Evolutionary conservation across 495 filamentous ascomycete species (phyloP), one percentile per base, ranked within the genome.

Genomic region (Aspergillus wentii): DNA sequence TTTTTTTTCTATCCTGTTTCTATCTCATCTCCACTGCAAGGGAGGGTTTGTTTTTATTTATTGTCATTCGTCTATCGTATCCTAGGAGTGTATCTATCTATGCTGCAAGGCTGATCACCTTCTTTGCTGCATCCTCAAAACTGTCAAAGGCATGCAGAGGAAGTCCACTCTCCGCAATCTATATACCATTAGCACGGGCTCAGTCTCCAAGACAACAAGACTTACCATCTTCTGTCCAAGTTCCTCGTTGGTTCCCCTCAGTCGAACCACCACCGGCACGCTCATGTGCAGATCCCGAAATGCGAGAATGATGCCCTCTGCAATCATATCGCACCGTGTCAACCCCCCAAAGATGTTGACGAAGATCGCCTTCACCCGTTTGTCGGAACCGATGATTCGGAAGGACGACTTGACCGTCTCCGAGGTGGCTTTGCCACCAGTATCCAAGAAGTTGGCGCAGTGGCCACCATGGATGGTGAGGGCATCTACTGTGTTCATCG

Each of bases 331-430:
- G 17, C 87, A 74, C 61, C 79, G 64, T 5, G 86, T 94, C 62
- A 95, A 51, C 0, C 88, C 89, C 3, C 88, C 89, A 53, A 95
- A 95, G 44, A 94, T 91, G 50, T 95, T 95, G 22, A 95, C 86
- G 59, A 94, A 85, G 32, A 94, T 73, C 2, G 72, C 69, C 40
- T 79, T 79, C 5, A 94, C 86, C 8, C 88, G 66, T 9, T 67
- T 48, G 50, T 94, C 88, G 18, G 66, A 71, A 43, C 87, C 63
- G 13, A 95, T 78, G 7, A 86, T 64, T 33, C 77, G 69, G 46
- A 95, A 91, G 15, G 79, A 82, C 31, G 78, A 69, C 60, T 85
- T 82, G 26, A 95, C 84, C 0, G 87, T 94, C 49, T 83, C 79
- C n/a, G 75, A 76, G 2, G 89, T 94, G 1, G 89, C 89, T 57